Base-by-base conservation (phyloP, 352 stramenopile genomes). In the Globisporangium iwayamae region DNA sequence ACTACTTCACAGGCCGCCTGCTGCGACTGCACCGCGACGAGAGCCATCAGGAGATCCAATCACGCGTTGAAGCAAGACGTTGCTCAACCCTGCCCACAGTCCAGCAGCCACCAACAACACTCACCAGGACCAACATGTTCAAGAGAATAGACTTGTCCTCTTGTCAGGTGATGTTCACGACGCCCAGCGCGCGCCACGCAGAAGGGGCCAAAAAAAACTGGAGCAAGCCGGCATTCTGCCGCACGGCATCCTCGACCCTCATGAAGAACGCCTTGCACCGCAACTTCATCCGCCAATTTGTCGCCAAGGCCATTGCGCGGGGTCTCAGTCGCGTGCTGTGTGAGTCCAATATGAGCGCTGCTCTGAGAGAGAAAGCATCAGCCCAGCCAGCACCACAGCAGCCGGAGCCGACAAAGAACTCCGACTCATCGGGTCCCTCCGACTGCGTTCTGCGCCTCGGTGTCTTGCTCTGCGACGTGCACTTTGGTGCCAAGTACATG, bases 401-500 rank as follows among this genome's bases (percentile, higher is more conserved):
- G 61, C 41, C 2, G 36, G 32, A 52, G n/a, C 30, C n/a, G 7
- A 30, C n/a, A 8, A 51, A 51, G 45, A 50, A 34, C 32, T 47
- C 53, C 14, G 52, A 46, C 7, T 28, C 8, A 32, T 10, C 30
- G 48, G 9, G 38, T 22, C 25, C 25, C 25, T n/a, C 14, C 10
- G 13, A 57, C 28, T 2, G 10, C 1, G 59, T 65, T 16, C 48
- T 81, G n/a, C 74, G 74, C 9, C 60, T 81, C 10, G 71, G 68
- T 3, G 47, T 81, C 10, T 46, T 81, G 30, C 69, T 81, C 28
- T 81, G 74, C 22, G 74, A 81, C 20, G 38, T 73, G 8, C 68
- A 78, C 60, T 81, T 81, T 63, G 74, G 74, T 3, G 14, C 56
- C 22, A 78, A 76, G 61, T 81, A 81, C 59, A 66, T 58, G 20